These are phyloP conservation scores for Microdochium bolleyi DNA, from an alignment of 2,329 filamentous ascomycete genomes.

Conservation along the genomic window DNA sequence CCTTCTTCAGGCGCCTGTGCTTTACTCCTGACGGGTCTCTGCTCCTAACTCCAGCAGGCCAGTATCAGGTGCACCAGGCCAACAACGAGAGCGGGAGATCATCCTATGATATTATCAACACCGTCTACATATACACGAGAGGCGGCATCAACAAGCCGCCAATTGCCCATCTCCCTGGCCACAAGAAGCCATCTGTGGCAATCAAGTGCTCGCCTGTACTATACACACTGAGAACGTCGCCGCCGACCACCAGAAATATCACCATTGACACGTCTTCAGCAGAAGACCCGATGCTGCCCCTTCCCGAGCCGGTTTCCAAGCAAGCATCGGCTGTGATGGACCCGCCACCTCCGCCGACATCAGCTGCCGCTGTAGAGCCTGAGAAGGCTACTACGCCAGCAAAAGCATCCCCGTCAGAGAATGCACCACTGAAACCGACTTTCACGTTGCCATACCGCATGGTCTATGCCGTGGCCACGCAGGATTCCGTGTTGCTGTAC, in stretches of 20 bases:
- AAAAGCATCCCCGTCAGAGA: constrained; percentile 37
- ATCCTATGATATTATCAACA: constrained; percentile 85
- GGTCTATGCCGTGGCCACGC: constrained; percentile 93
- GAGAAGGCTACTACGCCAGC: constrained; percentile 44
- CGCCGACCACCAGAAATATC: constrained; percentile 73
- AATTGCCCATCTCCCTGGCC: constrained; percentile 87
- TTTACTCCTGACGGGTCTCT: constrained; percentile 95
- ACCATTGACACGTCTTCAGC: constrained; percentile 88
- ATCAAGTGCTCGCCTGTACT: constrained; percentile 88
- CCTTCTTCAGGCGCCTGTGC: constrained; percentile 88
- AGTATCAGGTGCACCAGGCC: constrained; percentile 78
- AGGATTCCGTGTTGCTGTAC: constrained; percentile 90
- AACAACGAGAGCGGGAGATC: constrained; percentile 52
- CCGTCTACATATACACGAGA: constrained; percentile 95
- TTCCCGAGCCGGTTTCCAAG: constrained; percentile 74
- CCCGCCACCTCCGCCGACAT: constrained; percentile 60
- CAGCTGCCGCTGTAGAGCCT: constrained; percentile 36
- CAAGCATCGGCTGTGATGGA: constrained; percentile 65
- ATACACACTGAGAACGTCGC: constrained; percentile 68
- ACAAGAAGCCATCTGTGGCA: constrained; percentile 96
- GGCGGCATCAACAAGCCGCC: constrained; percentile 96
- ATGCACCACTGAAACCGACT: constrained; percentile 51
- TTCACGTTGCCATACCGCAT: constrained; percentile 89
- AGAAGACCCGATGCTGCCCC: constrained; percentile 73
- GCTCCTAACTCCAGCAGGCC: constrained; percentile 87